Evolutionary conservation across 257 asterid species (phyloP).

Genomic region (Rhazya stricta): DNA sequence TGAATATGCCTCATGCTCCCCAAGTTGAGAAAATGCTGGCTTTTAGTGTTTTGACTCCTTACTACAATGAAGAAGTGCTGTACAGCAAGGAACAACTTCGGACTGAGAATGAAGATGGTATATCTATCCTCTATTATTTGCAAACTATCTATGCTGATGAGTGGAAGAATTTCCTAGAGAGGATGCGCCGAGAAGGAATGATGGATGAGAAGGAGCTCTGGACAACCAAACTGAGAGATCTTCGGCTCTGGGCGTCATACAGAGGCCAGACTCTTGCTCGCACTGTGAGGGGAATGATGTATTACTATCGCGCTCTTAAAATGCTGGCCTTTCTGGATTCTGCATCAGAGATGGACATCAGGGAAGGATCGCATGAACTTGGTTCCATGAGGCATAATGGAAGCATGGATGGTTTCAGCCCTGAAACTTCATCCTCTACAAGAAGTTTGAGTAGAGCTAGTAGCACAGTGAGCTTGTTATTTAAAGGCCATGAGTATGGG

Average conservation of each 20-base stretch:
- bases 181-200: slow-evolving; percentile 93
- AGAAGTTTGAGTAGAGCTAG: slow-evolving; percentile 75
- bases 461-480: slow-evolving; percentile 64
- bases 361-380: slow-evolving; percentile 76
- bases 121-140: slow-evolving; percentile 87
- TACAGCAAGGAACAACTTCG: slow-evolving; percentile 91
- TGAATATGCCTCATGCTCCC: slow-evolving; percentile 99
- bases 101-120: slow-evolving; percentile 97
- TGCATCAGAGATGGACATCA: slow-evolving; percentile 96
- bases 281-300: slow-evolving; percentile 99
- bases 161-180: slow-evolving; percentile 86
- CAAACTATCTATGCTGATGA: slow-evolving; percentile 93
- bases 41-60: slow-evolving; percentile 96
- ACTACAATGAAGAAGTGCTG: slow-evolving; percentile 90
- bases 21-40: slow-evolving; percentile 99
- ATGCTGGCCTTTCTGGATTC: slow-evolving; percentile 97
- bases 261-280: slow-evolving; percentile 97
- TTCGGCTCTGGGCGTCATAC: slow-evolving; percentile 93
- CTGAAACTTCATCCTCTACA: slow-evolving; percentile 52
- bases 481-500: slow-evolving; percentile 95
- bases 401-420: slow-evolving; percentile 37
- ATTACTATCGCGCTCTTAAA: slow-evolving; percentile 95
- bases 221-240: slow-evolving; percentile 78
- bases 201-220: slow-evolving; percentile 65
- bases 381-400: slow-evolving; percentile 57